Percentiles rank a stretch among this genome's conserved stretches.
Evolutionary conservation across 257 asterid species (phyloP).

Genomic region (Nicotiana attenuata): DNA sequence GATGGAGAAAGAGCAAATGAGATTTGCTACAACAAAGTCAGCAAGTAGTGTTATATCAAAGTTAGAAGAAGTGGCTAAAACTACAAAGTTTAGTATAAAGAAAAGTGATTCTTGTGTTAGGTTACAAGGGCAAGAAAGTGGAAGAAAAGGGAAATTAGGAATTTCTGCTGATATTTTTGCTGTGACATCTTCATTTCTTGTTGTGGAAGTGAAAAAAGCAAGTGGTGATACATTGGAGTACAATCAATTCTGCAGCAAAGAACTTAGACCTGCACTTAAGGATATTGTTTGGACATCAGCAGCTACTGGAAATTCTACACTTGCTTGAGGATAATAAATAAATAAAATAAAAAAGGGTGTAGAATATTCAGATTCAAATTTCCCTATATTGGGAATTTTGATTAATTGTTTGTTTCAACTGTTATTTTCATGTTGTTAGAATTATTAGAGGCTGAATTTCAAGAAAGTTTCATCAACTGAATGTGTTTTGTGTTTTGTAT

Average conservation of each 20-base stretch:
- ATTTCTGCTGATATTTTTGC: slow-evolving; percentile 44
- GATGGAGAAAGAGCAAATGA: slow-evolving; percentile 35
- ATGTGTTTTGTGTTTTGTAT: not conserved
- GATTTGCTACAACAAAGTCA: slow-evolving; percentile 36
- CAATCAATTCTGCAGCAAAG: slow-evolving; percentile 45
- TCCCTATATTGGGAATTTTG: not conserved
- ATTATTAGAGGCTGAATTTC: not conserved
- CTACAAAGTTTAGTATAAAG: slow-evolving; percentile 34
- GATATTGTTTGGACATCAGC: slow-evolving; percentile 44
- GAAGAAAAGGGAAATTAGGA: slow-evolving; percentile 53
- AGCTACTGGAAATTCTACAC: slow-evolving; percentile 19
- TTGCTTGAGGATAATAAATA: slow-evolving; percentile 14
- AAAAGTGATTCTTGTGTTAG: slow-evolving; percentile 39
- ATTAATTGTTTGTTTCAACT: not conserved
- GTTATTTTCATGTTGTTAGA: not conserved
- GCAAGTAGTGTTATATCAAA: slow-evolving; percentile 43
- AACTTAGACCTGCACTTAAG: slow-evolving; percentile 48
- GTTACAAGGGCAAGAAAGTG: slow-evolving; percentile 35
- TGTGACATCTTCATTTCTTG: slow-evolving; percentile 35
- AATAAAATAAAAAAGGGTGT: not conserved
- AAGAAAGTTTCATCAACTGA: not conserved
- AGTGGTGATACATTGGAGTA: slow-evolving; percentile 54
- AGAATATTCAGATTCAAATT: not conserved
- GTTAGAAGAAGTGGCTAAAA: slow-evolving; percentile 44
- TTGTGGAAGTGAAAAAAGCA: slow-evolving; percentile 47